Percentiles rank a stretch among this genome's conserved stretches.
Conservation (phyloP, 108 stramenopile species). For the Skeletonema grethae region DNA sequence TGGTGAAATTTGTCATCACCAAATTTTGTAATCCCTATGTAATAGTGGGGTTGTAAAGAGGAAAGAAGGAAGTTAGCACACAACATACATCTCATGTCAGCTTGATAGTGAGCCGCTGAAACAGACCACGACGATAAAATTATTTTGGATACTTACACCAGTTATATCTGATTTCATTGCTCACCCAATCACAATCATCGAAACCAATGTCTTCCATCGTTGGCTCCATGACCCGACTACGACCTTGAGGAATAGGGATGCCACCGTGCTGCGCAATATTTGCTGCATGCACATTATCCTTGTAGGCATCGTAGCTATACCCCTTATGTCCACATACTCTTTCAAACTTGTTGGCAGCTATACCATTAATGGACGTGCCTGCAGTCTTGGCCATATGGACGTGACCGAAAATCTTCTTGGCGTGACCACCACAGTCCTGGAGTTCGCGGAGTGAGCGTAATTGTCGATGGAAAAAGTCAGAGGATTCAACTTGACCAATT, state of each 20-base stretch:
- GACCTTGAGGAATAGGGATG: neutral
- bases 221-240: neutral
- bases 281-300: conserved; percentile 5
- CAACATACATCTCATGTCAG: too few species aligned
- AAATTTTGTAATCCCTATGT: neutral
- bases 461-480: neutral
- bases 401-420: conserved; percentile 22
- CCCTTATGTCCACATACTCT: conserved; percentile 44
- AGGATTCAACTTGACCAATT: neutral
- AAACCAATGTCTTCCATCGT: conserved; percentile 38
- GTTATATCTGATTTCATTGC: neutral
- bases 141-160: neutral
- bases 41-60: too few species aligned
- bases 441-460: neutral
- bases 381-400: conserved; percentile 51
- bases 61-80: too few species aligned
- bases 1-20: conserved; percentile 3
- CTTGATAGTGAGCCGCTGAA: too few species aligned
- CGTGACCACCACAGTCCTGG: neutral
- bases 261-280: neutral
- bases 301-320: conserved; percentile 23
- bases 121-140: too few species aligned
- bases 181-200: conserved; percentile 40
- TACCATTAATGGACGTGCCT: conserved; percentile 30
- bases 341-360: conserved; percentile 25